Percentiles rank a stretch among this genome's conserved stretches.
phyloP scores from a whole-genome alignment of 2,329 filamentous ascomycete genomes.

The Sporothrix brunneoviolacea region DNA sequence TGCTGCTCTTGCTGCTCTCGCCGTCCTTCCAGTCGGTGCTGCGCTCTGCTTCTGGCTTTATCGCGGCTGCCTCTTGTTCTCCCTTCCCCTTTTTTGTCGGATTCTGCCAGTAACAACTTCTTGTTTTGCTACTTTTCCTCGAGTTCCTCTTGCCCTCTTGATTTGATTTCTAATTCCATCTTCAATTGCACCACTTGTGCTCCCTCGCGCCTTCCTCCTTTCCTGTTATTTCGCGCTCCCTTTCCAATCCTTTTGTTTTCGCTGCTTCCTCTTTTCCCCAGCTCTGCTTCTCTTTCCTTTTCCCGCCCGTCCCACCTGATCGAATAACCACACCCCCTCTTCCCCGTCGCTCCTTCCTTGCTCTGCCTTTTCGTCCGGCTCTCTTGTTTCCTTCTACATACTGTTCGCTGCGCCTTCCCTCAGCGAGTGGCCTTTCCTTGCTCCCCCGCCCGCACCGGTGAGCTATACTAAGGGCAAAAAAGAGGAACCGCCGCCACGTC shows the following conservation, averaged over 20 bases:
- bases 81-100: background rate
- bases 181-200: background rate
- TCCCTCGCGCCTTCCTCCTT: background rate
- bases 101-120: background rate
- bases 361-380: background rate
- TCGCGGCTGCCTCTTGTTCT: background rate
- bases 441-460: conserved; percentile 13
- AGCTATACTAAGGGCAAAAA: conserved; percentile 5
- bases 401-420: conserved; percentile 7
- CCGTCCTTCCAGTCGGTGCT: too few species aligned
- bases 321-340: conserved; percentile 3
- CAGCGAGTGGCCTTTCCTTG: conserved; percentile 3
- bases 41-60: background rate
- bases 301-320: conserved; percentile 4
- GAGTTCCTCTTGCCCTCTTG: background rate
- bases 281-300: background rate
- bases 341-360: conserved; percentile 5
- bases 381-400: background rate
- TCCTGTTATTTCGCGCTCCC: background rate
- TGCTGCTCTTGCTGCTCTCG: too few species aligned
- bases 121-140: background rate
- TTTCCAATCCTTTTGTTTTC: background rate
- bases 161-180: background rate
- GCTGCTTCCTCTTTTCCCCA: background rate
- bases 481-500: conserved; percentile 6